Evolutionary conservation across 2,329 filamentous ascomycete genomes (phyloP).

Genomic region (Bipolaris bicolor): DNA sequence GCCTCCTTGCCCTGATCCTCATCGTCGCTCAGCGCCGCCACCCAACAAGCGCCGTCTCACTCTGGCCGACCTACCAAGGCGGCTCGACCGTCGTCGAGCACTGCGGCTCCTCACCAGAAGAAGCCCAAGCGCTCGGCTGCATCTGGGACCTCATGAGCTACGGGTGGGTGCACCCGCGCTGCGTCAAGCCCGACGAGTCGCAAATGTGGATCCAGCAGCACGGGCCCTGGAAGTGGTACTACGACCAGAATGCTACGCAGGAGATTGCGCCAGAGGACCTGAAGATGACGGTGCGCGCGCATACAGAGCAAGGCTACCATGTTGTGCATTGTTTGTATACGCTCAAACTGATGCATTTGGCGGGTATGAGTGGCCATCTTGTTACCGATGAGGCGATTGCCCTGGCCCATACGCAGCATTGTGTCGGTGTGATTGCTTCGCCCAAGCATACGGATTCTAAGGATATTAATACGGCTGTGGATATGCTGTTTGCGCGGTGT

Average conservation of each 20-base stretch:
- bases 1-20: not conserved
- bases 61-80: slow-evolving; percentile 3
- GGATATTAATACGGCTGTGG: not conserved
- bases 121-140: not conserved
- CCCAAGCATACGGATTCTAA: not conserved
- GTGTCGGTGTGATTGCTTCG: not conserved
- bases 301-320: not conserved
- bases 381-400: not conserved
- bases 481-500: slow-evolving; percentile 3
- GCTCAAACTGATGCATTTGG: not conserved
- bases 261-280: not conserved
- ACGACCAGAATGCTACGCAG: not conserved
- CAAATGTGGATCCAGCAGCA: not conserved
- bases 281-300: not conserved
- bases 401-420: not conserved
- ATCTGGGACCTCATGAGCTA: slow-evolving; percentile 2
- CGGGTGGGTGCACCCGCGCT: slow-evolving; percentile 1
- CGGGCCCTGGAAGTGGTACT: slow-evolving; percentile 1
- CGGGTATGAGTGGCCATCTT: not conserved
- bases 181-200: slow-evolving; percentile 1
- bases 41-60: not conserved
- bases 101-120: not conserved
- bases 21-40: not conserved
- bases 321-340: not conserved
- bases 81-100: slow-evolving; percentile 2